These are phyloP conservation scores for Dendrobium huoshanense DNA, from an alignment of 106 monocot species.

Conservation along the genomic window DNA sequence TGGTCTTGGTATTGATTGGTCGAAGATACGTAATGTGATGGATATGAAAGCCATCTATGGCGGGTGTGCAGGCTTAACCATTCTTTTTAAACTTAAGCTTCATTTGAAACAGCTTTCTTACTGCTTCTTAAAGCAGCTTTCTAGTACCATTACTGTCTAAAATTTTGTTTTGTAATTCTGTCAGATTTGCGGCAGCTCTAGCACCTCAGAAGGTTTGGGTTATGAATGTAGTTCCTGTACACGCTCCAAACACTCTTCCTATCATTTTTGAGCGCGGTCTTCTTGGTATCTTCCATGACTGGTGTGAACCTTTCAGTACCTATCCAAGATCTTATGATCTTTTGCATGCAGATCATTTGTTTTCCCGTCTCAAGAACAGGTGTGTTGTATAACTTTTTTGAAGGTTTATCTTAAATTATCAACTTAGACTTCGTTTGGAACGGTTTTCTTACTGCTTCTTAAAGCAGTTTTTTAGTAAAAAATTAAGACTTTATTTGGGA, in stretches of 20 bases:
- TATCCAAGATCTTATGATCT: conserved; percentile 94
- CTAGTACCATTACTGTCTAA: no score
- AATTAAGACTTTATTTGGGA: no score
- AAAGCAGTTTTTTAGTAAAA: no score
- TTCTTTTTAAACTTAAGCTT: not conserved
- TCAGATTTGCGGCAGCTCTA: conserved; percentile 87
- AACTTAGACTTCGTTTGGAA: no score
- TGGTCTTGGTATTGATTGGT: conserved; percentile 91
- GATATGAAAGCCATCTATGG: conserved; percentile 93
- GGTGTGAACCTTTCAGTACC: conserved; percentile 95
- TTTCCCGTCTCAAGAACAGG: conserved; percentile 86
- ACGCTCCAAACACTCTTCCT: conserved; percentile 86
- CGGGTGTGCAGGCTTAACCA: conserved; percentile 34
- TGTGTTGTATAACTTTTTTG: conserved; percentile 7
- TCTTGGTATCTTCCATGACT: conserved; percentile 88
- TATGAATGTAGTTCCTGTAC: conserved; percentile 89
- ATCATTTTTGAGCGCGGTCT: conserved; percentile 93
- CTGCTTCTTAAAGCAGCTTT: no score
- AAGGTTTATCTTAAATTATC: no score
- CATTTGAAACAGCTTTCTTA: no score
- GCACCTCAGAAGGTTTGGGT: conserved; percentile 81
- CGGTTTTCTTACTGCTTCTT: no score
- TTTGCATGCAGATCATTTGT: conserved; percentile 91
- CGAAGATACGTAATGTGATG: conserved; percentile 70
- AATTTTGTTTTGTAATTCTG: not conserved